These are phyloP conservation scores for Pyrus betulifolia DNA, from an alignment of 306 rosid genomes.

Conservation along the genomic window DNA sequence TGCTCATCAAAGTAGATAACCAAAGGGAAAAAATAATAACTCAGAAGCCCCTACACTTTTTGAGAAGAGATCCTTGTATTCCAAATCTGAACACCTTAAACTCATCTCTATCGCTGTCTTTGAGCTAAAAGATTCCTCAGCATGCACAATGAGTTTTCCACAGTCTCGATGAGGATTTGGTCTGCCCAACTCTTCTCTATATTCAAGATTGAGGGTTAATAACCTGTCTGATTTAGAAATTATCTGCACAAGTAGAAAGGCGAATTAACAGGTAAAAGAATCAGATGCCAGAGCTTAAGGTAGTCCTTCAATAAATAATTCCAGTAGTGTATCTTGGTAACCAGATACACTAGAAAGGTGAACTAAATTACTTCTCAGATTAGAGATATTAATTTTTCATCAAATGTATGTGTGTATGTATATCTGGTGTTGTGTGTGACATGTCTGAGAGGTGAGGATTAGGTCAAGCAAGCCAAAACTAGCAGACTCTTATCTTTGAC, in stretches of 20 bases:
- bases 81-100: slow-evolving; percentile 85
- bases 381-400: not conserved
- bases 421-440: not conserved
- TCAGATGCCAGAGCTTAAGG: slow-evolving; percentile 15
- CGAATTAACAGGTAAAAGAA: slow-evolving; percentile 7
- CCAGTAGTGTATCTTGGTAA: slow-evolving; percentile 1
- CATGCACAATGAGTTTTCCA: slow-evolving; percentile 73
- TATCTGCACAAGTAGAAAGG: slow-evolving; percentile 61
- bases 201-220: slow-evolving; percentile 55
- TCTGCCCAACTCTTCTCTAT: slow-evolving; percentile 50
- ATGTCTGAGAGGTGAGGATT: not conserved
- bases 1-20: slow-evolving; percentile 9
- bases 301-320: slow-evolving; percentile 1
- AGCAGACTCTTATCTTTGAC: not conserved
- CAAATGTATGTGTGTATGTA: not conserved
- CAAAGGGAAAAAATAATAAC: slow-evolving; percentile 8
- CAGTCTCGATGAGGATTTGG: slow-evolving; percentile 33
- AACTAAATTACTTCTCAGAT: not conserved
- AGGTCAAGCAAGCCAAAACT: not conserved
- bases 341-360: not conserved
- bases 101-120: slow-evolving; percentile 68
- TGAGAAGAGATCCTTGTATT: slow-evolving; percentile 88
- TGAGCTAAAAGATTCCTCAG: slow-evolving; percentile 80
- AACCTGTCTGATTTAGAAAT: slow-evolving; percentile 58
- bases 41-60: slow-evolving; percentile 61